Evolutionary conservation across 2,329 filamentous ascomycete species (phyloP).

Genomic region (Fusarium sp.): DNA sequence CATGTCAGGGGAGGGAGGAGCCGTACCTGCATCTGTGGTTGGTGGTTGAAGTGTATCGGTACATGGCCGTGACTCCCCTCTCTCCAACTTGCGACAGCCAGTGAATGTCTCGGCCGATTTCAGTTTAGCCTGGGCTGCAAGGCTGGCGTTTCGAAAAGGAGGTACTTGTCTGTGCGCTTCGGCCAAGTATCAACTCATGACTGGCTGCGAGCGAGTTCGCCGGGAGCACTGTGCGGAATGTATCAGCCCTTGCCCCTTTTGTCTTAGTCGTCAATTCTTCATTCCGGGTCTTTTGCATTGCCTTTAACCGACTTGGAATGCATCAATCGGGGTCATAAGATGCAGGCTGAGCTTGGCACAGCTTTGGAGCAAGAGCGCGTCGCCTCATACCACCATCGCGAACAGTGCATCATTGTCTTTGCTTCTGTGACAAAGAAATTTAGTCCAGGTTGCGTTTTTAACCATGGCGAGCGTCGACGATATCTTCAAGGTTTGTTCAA

Average conservation of each 20-base stretch:
- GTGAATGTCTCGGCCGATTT: constrained; percentile 5
- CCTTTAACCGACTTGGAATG: constrained; percentile 11
- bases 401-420: background rate
- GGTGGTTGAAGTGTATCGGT: constrained; percentile 32
- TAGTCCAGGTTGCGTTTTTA: too few species aligned
- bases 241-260: background rate
- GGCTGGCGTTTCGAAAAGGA: constrained; percentile 5
- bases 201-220: constrained; percentile 1
- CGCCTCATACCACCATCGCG: constrained; percentile 11
- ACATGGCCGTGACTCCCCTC: constrained; percentile 23
- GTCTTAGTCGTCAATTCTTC: constrained; percentile 12
- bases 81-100: constrained; percentile 31
- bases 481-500: constrained; percentile 62
- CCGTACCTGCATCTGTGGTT: constrained; percentile 45
- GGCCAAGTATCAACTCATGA: constrained; percentile 17
- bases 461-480: constrained; percentile 70
- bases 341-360: constrained; percentile 8
- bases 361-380: background rate
- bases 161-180: constrained; percentile 8
- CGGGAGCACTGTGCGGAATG: constrained; percentile 19
- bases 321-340: constrained; percentile 28
- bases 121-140: background rate
- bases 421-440: background rate
- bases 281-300: constrained; percentile 18
- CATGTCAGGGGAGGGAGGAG: constrained; percentile 44